Conservation (phyloP, 345 rosid species). For the Citrus cavaleriei region DNA sequence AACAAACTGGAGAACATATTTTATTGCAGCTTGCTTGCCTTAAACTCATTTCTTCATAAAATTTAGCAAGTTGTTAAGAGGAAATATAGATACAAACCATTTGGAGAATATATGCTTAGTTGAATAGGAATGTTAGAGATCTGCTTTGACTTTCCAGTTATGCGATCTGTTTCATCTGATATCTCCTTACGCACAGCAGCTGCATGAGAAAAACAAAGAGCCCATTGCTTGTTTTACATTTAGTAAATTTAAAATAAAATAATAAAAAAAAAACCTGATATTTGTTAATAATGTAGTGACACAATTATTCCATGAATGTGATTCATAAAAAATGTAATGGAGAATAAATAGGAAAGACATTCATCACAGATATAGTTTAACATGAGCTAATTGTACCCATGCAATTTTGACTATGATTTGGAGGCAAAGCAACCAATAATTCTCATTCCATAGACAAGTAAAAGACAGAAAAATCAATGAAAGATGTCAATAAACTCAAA, state of each 20-base stretch:
- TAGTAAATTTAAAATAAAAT: too few relatives aligned
- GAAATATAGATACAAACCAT: slow-evolving; percentile 49
- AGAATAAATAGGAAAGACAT: neutral
- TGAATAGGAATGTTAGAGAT: slow-evolving; percentile 77
- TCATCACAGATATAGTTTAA: neutral
- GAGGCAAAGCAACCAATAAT: neutral
- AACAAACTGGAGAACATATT: neutral
- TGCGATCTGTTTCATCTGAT: slow-evolving; percentile 69
- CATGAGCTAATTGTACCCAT: neutral
- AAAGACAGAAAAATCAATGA: neutral
- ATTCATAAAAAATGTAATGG: neutral
- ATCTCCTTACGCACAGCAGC: slow-evolving; percentile 76
- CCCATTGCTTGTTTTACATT: neutral
- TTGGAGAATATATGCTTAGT: slow-evolving; percentile 73
- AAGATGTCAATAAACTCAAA: neutral
- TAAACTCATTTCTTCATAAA: neutral
- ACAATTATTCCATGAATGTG: neutral
- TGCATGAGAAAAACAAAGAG: slow-evolving; percentile 21
- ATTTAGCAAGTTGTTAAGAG: slow-evolving; percentile 6
- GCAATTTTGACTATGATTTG: neutral
- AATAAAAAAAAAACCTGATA: neutral
- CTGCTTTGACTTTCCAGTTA: slow-evolving; percentile 67
- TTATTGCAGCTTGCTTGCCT: neutral
- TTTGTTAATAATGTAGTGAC: neutral
- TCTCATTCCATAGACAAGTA: neutral